Percentiles rank a stretch among this genome's conserved stretches.
These are phyloP conservation scores for Chenopodium berlandieri DNA, from an alignment of 148 eudicot species.

Conservation along the genomic window DNA sequence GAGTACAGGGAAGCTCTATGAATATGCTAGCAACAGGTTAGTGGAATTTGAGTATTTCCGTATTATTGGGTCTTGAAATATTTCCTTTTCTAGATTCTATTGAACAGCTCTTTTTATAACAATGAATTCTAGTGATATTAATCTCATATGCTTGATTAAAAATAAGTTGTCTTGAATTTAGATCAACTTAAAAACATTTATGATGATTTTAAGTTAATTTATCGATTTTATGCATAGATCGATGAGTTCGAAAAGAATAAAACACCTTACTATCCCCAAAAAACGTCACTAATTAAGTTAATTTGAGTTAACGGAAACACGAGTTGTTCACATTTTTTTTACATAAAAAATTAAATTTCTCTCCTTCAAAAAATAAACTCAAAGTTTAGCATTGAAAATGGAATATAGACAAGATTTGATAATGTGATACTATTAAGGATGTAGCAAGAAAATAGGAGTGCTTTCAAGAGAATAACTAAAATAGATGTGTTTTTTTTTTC, in stretches of 20 bases:
- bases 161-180: background rate
- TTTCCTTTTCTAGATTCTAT: background rate
- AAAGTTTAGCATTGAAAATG: too few species aligned
- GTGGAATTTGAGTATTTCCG: slow-evolving; percentile 10
- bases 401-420: too few species aligned
- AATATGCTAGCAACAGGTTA: slow-evolving; percentile 50
- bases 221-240: background rate
- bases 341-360: too few species aligned
- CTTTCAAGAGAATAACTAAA: too few species aligned
- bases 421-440: too few species aligned
- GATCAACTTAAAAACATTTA: background rate
- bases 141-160: background rate
- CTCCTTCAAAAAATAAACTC: too few species aligned
- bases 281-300: background rate
- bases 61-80: background rate
- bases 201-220: background rate
- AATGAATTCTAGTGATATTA: background rate
- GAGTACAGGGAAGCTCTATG: slow-evolving; percentile 58
- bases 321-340: background rate
- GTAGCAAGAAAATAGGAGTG: too few species aligned
- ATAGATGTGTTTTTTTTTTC: too few species aligned
- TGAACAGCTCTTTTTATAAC: background rate
- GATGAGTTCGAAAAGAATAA: background rate
- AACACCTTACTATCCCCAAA: background rate
- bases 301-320: background rate